phyloP scores from a whole-genome alignment of 1,139 yeast genomes.

The Magnusiomyces fungicola region DNA sequence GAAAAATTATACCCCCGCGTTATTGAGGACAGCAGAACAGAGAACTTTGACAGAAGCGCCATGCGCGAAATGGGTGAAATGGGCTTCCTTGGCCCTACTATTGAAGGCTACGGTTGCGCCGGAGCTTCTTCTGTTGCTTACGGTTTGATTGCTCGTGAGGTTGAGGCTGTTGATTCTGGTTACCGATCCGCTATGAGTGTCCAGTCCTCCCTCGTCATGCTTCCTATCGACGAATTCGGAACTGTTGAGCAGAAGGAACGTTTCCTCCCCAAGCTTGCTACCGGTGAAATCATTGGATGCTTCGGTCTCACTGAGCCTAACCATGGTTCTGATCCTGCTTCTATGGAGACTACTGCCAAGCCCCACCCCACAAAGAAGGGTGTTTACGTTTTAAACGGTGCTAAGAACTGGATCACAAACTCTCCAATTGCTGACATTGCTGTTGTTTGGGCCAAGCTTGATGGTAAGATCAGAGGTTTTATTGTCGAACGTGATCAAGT shows the following conservation, averaged over 20 bases:
- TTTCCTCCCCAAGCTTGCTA: conserved; percentile 36
- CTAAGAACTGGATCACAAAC: conserved; percentile 42
- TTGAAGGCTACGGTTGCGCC: conserved; percentile 40
- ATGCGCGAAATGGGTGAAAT: conserved; percentile 39
- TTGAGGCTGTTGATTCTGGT: conserved; percentile 41
- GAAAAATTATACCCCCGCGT: conserved; percentile 36
- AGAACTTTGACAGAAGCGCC: conserved; percentile 32
- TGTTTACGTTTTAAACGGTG: conserved; percentile 36
- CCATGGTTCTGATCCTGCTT: conserved; percentile 41
- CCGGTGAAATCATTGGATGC: conserved; percentile 40
- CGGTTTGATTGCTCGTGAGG: conserved; percentile 40
- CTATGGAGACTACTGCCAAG: conserved; percentile 39
- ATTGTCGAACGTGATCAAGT: conserved; percentile 35
- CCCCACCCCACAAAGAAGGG: conserved; percentile 39
- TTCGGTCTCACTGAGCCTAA: conserved; percentile 42
- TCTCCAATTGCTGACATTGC: conserved; percentile 40
- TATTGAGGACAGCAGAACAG: conserved; percentile 37
- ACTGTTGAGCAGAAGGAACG: conserved; percentile 38
- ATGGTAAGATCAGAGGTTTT: conserved; percentile 39
- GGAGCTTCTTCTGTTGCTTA: conserved; percentile 39
- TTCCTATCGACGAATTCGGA: conserved; percentile 38
- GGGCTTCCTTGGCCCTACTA: conserved; percentile 38
- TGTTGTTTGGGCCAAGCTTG: conserved; percentile 41
- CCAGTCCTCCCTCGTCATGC: conserved; percentile 42
- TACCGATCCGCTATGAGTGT: conserved; percentile 41